Conservation (phyloP, 352 stramenopile genomes). For the Globisporangium irregulare region DNA sequence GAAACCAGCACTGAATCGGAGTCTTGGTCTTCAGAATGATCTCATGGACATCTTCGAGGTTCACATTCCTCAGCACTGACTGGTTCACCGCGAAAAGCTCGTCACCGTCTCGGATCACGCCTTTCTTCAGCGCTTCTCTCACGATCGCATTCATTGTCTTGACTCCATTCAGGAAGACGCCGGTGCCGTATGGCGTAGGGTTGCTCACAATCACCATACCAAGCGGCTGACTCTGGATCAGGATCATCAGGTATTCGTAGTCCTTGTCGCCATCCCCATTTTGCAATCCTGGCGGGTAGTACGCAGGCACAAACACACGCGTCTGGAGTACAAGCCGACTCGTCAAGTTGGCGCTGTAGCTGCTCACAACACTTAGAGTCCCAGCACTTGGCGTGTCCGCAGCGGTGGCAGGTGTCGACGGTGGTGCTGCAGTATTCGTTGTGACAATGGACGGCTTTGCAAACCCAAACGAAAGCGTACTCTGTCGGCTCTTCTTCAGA, state of each 20-base stretch:
- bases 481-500: constrained; percentile 32
- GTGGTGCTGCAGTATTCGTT: neutral
- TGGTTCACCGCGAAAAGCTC: constrained; percentile 69
- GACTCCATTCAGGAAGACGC: constrained; percentile 27
- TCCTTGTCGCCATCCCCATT: constrained; percentile 22
- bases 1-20: constrained; percentile 59
- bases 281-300: constrained; percentile 23
- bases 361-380: neutral
- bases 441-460: constrained; percentile 12
- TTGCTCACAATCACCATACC: constrained; percentile 42
- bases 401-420: neutral
- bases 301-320: constrained; percentile 32
- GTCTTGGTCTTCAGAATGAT: constrained; percentile 34
- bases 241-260: constrained; percentile 62
- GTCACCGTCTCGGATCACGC: constrained; percentile 55
- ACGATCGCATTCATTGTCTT: constrained; percentile 40
- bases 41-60: constrained; percentile 27
- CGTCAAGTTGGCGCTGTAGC: constrained; percentile 1
- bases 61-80: constrained; percentile 30
- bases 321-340: constrained; percentile 23
- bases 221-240: constrained; percentile 52
- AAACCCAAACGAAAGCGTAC: constrained; percentile 28
- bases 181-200: neutral
- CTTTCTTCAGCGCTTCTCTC: constrained; percentile 40
- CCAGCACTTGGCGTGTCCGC: neutral